Percentiles rank a stretch among this genome's conserved stretches.
Conservation (phyloP, 2,329 filamentous ascomycete genomes). For the Periconia macrospinosa region DNA sequence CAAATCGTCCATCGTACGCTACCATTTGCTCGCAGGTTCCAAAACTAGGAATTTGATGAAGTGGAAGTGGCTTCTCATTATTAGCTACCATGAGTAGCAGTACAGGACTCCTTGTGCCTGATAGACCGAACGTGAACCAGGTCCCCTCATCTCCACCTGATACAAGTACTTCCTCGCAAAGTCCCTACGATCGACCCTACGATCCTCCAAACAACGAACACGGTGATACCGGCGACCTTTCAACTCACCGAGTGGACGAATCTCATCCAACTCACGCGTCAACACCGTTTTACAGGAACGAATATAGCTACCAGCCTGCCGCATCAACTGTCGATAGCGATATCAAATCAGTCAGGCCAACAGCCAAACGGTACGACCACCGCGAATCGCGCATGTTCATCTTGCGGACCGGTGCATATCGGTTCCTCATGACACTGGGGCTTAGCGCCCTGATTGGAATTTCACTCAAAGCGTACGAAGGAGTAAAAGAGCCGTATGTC, state of each 20-base stretch:
- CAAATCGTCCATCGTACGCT: too few species aligned
- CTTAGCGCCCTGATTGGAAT: conserved; percentile 34
- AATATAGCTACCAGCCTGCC: conserved; percentile 18
- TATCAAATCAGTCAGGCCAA: conserved; percentile 20
- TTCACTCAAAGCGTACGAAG: conserved; percentile 33
- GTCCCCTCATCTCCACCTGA: too few species aligned
- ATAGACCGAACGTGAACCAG: neutral
- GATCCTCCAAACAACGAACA: conserved; percentile 9
- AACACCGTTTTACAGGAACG: conserved; percentile 20
- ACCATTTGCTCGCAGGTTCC: too few species aligned
- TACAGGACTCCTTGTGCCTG: neutral
- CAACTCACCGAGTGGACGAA: conserved; percentile 25
- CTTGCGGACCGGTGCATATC: conserved; percentile 26
- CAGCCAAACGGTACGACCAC: conserved; percentile 34
- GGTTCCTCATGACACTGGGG: conserved; percentile 30
- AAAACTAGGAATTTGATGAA: too few species aligned
- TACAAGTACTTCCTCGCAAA: neutral
- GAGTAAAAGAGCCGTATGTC: conserved; percentile 22
- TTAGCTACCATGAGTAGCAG: neutral
- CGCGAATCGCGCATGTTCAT: conserved; percentile 32
- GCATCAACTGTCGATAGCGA: conserved; percentile 22
- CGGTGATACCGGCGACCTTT: conserved; percentile 23
- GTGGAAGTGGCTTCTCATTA: neutral
- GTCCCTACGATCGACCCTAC: conserved; percentile 11
- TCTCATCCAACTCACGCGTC: conserved; percentile 16